Conservation (phyloP, 345 rosid species). For the Raphanus sativus region DNA sequence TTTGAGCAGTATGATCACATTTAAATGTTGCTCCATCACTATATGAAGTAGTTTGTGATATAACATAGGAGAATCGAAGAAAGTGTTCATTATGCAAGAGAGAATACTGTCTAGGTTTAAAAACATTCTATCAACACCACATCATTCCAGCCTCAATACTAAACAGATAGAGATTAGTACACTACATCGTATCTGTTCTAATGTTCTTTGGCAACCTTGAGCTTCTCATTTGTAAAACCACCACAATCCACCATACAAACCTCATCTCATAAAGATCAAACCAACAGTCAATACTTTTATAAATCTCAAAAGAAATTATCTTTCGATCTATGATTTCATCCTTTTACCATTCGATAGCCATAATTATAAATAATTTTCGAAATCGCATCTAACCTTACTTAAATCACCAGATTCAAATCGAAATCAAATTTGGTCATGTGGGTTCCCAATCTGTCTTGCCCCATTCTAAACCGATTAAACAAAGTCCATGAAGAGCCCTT, state of each 20-base stretch:
- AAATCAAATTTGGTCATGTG: not conserved
- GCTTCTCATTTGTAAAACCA: no score
- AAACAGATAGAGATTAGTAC: no score
- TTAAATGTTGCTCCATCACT: slow-evolving; percentile 39
- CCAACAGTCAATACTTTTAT: no score
- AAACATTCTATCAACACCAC: no score
- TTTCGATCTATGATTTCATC: no score
- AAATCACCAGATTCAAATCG: not conserved
- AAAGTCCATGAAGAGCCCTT: not conserved
- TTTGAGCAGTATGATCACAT: slow-evolving; percentile 35
- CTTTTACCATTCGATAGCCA: no score
- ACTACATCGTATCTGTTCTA: no score
- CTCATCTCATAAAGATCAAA: no score
- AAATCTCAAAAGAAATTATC: no score
- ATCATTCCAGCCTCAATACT: no score
- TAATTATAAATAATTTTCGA: not conserved
- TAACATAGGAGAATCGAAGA: not conserved
- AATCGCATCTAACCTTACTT: not conserved
- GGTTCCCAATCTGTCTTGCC: not conserved
- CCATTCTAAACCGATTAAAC: not conserved
- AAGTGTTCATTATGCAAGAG: not conserved
- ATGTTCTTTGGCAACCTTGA: no score
- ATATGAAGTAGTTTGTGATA: not conserved
- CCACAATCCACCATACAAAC: no score
- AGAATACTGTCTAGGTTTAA: not conserved